Conservation (phyloP, 2,329 filamentous ascomycete species). For the Tolypocladium ovalisporum region DNA sequence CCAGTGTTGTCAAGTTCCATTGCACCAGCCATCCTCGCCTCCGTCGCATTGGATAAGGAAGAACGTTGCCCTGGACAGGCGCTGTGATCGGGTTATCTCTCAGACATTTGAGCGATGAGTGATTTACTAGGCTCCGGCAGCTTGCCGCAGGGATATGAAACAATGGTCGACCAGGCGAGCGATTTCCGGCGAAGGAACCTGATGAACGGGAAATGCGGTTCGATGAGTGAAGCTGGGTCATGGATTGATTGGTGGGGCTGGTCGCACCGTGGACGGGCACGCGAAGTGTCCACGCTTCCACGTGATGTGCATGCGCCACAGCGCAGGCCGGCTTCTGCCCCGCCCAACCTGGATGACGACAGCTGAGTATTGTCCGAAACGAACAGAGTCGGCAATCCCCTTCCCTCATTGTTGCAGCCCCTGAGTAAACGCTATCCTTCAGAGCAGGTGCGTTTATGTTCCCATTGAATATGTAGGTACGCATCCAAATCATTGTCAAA, state of each 20-base stretch:
- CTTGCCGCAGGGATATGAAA: neutral
- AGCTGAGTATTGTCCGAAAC: too few relatives aligned
- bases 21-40: constrained; percentile 19
- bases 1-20: constrained; percentile 31
- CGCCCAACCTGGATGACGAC: too few relatives aligned
- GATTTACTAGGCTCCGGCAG: neutral
- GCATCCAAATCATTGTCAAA: too few relatives aligned
- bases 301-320: constrained; percentile 1
- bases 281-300: constrained; percentile 5
- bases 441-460: too few relatives aligned
- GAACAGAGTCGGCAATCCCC: too few relatives aligned
- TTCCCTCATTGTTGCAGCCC: too few relatives aligned
- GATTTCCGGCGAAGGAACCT: neutral
- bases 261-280: neutral
- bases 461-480: too few relatives aligned
- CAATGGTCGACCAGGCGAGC: neutral
- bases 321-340: too few relatives aligned
- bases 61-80: neutral
- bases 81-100: neutral
- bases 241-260: neutral
- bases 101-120: neutral
- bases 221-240: neutral
- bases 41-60: neutral
- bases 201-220: neutral
- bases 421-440: too few relatives aligned